These are phyloP conservation scores for Parathielavia appendiculata DNA, from an alignment of 495 filamentous ascomycete genomes.

Conservation along the genomic window DNA sequence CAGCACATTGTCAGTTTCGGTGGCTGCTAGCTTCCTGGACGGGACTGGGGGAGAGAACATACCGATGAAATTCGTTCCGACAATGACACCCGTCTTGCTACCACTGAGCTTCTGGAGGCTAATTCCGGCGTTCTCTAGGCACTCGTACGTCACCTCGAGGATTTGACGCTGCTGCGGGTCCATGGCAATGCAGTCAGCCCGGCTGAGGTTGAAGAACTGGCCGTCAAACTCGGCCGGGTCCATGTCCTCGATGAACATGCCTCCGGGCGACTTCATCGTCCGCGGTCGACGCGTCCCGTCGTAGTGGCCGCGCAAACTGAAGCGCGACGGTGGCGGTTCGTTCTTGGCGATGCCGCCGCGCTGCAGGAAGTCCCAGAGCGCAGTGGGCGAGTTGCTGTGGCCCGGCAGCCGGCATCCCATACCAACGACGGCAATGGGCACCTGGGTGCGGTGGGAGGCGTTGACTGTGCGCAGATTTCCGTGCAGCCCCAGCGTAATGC, in stretches of 20 bases:
- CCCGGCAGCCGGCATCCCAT: constrained; percentile 48
- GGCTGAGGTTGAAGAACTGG: constrained; percentile 39
- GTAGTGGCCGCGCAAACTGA: constrained; percentile 54
- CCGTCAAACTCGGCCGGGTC: constrained; percentile 54
- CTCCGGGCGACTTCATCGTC: no score
- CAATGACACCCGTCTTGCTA: constrained; percentile 54
- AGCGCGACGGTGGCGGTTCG: constrained; percentile 54
- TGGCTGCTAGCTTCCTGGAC: no score
- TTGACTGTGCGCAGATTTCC: no score
- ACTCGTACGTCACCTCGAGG: constrained; percentile 17
- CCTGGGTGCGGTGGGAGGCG: no score
- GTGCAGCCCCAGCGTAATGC: no score
- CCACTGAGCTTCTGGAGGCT: constrained; percentile 62
- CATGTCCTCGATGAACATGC: constrained; percentile 35
- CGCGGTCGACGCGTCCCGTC: constrained; percentile 43
- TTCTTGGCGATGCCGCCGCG: constrained; percentile 4
- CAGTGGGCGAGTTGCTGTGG: constrained; percentile 34
- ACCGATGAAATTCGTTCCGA: not conserved
- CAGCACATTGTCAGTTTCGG: no score
- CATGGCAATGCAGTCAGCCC: not conserved
- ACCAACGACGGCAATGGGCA: constrained; percentile 1
- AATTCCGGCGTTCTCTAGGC: constrained; percentile 45
- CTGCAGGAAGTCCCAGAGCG: constrained; percentile 39
- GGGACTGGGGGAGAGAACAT: no score
- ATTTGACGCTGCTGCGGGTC: not conserved